Base-by-base conservation (phyloP, 305 asterid genomes). In the Fraxinus xanthoxyloides region DNA sequence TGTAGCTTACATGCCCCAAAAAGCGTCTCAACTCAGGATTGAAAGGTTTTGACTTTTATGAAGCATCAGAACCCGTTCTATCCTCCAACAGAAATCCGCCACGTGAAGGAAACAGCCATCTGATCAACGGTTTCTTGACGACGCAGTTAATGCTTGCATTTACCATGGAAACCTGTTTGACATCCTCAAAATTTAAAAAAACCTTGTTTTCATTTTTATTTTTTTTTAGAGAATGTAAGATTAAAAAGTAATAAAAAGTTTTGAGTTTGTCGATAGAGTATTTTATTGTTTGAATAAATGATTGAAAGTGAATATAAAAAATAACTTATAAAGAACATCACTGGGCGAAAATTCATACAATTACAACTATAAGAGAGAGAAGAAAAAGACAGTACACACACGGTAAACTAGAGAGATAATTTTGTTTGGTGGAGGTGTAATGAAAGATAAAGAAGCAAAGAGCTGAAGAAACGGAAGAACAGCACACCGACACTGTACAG, bases 401-500 rank as follows among this genome's bases (percentile, higher is more conserved):
- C 3, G 30, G 30, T 26, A 26, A 26, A 26, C 30, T 26, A 7
- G 76, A 65, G 83, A 70, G 79, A 84, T 2, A 10, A 31, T 38
- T 26, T 38, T 79, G 75, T 85, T 74, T 63, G 85, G 82, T 78
- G 85, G 21, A 30, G 81, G 48, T 70, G 81, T 63, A 63, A 80
- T 76, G 82, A 43, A 77, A 28, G 38, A 67, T 67, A 12, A 4
- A 67, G 35, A 24, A 56, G 26, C 67, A 28, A 40, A 78, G 48
- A 79, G 78, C 61, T 67, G 85, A 75, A 70, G 80, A 38, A 63
- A 80, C 74, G 10, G 81, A 77, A 72, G 83, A 79, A 76, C 75
- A 80, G 59, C 87, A 32, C 86, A 76, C 88, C 88, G 85, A 87
- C 87, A 83, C 48, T 32, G 77, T 76, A 77, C 19, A 75, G 73